Evolutionary conservation across 148 eudicot species (phyloP).

Genomic region (Mesembryanthemum crystallinum): DNA sequence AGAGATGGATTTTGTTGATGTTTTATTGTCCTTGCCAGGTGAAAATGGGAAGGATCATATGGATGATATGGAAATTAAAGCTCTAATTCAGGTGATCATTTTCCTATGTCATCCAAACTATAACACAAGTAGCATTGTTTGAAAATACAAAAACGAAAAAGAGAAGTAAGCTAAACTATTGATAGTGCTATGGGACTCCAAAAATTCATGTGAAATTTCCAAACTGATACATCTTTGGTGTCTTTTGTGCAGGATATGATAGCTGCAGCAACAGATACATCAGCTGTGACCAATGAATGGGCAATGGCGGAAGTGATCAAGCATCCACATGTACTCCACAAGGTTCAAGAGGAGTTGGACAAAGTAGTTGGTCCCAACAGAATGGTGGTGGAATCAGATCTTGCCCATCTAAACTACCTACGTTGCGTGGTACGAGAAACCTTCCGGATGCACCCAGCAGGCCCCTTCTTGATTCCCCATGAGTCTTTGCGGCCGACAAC

Average conservation of each 20-base stretch:
- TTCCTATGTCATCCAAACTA: background rate
- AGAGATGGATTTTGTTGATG: constrained; percentile 87
- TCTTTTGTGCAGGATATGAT: constrained; percentile 69
- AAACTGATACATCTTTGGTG: no score
- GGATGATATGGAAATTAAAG: constrained; percentile 88
- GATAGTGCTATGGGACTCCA: no score
- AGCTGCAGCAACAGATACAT: constrained; percentile 96
- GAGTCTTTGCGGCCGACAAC: constrained; percentile 66
- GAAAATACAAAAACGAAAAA: no score
- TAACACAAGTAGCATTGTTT: background rate
- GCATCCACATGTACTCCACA: constrained; percentile 65
- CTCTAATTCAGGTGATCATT: constrained; percentile 71
- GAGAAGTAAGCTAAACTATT: background rate
- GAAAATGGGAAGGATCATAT: constrained; percentile 74
- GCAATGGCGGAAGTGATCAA: constrained; percentile 96
- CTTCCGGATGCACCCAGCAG: constrained; percentile 94
- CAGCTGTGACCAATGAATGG: constrained; percentile 98
- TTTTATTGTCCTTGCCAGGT: constrained; percentile 79
- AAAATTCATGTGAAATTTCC: no score
- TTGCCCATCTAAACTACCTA: constrained; percentile 69
- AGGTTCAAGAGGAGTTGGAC: constrained; percentile 81
- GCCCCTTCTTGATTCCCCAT: constrained; percentile 91
- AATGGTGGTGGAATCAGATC: constrained; percentile 74
- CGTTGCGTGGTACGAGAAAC: constrained; percentile 91
- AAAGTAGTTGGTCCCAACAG: constrained; percentile 57